Evolutionary conservation across 495 filamentous ascomycete genomes (phyloP).

Genomic region (Pseudoneurospora amorphoporcata): DNA sequence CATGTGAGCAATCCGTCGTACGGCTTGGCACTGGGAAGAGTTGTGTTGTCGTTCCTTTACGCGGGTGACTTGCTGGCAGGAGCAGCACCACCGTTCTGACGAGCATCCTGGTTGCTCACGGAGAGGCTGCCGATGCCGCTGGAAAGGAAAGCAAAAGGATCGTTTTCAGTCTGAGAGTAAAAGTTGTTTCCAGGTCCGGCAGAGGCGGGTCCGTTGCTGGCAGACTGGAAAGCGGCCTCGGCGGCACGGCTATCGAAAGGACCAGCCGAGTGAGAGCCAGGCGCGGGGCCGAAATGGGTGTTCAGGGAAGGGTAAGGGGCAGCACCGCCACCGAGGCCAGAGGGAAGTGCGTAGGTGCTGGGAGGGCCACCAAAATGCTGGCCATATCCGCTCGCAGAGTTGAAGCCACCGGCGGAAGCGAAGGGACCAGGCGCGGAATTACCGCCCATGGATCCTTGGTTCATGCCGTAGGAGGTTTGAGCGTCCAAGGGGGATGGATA

Average conservation of each 20-base stretch:
- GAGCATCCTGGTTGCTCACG: slow-evolving; percentile 71
- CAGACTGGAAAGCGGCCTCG: slow-evolving; percentile 84
- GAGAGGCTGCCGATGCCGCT: slow-evolving; percentile 69
- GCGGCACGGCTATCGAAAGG: slow-evolving; percentile 90
- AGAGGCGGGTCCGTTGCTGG: slow-evolving; percentile 59
- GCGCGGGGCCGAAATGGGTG: slow-evolving; percentile 60
- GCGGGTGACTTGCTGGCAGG: slow-evolving; percentile 55
- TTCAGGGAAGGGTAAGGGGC: slow-evolving; percentile 78
- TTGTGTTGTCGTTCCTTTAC: slow-evolving; percentile 21
- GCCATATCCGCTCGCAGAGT: slow-evolving; percentile 63
- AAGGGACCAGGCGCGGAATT: slow-evolving; percentile 80
- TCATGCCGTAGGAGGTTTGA: slow-evolving; percentile 65
- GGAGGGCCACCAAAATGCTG: slow-evolving; percentile 85
- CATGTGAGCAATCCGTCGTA: slow-evolving; percentile 7
- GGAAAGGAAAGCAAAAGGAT: slow-evolving; percentile 86
- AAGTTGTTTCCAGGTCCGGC: slow-evolving; percentile 56
- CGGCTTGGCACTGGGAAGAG: slow-evolving; percentile 1
- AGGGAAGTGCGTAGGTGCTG: slow-evolving; percentile 83
- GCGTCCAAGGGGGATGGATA: slow-evolving; percentile 87
- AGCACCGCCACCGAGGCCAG: slow-evolving; percentile 71
- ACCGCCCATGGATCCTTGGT: slow-evolving; percentile 70
- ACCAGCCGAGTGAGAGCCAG: slow-evolving; percentile 69
- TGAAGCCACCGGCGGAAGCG: slow-evolving; percentile 57
- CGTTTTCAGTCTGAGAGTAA: slow-evolving; percentile 50
- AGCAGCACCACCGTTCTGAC: slow-evolving; percentile 63